A percentile compares a stretch with the other conserved stretches of the same genome.
phyloP scores from a whole-genome alignment of 306 rosid genomes.

The Nissolia schottii region DNA sequence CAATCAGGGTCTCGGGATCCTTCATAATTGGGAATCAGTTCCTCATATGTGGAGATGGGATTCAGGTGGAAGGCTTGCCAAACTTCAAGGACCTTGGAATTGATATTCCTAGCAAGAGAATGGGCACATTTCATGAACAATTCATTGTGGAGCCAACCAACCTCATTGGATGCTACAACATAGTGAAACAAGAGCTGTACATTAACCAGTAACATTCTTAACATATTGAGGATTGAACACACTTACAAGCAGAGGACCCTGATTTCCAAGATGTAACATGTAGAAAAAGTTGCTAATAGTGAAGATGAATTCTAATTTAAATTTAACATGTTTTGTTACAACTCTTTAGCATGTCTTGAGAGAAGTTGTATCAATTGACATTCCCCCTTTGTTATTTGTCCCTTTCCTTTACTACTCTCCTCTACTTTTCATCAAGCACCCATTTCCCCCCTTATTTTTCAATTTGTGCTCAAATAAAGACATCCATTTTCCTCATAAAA shows the following conservation, averaged over 20 bases:
- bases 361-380: neutral
- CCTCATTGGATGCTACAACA: slow-evolving; percentile 68
- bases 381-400: no score
- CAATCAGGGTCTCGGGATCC: slow-evolving; percentile 89
- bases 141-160: slow-evolving; percentile 71
- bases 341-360: neutral
- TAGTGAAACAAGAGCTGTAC: slow-evolving; percentile 78
- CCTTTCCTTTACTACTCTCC: no score
- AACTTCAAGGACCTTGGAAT: slow-evolving; percentile 80
- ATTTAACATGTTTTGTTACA: neutral
- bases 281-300: slow-evolving; percentile 3
- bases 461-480: no score
- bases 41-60: slow-evolving; percentile 94
- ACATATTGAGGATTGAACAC: neutral
- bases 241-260: neutral
- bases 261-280: neutral
- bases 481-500: no score
- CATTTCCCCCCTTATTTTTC: no score
- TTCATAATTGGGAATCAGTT: slow-evolving; percentile 85
- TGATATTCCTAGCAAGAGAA: slow-evolving; percentile 65
- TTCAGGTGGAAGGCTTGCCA: slow-evolving; percentile 89
- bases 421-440: no score
- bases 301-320: neutral
- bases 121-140: slow-evolving; percentile 92
- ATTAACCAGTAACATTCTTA: slow-evolving; percentile 46